Percentiles rank a stretch among this genome's conserved stretches.
Conservation (phyloP, 1,284 basidiomycete species). For the Omphalotus olearius region DNA sequence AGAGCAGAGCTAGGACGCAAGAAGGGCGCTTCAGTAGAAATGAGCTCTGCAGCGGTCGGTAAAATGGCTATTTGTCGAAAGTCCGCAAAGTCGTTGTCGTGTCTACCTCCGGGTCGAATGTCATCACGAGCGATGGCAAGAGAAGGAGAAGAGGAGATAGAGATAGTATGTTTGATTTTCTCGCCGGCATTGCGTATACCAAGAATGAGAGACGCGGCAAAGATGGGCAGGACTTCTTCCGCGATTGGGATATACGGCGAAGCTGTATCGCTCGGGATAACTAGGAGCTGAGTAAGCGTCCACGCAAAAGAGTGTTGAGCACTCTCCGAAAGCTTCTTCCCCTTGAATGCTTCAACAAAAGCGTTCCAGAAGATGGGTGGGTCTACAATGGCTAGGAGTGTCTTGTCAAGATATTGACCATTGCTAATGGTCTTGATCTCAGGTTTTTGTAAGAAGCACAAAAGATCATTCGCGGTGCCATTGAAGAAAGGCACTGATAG, state of each 20-base stretch:
- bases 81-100: slow-evolving; percentile 60
- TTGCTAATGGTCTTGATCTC: slow-evolving; percentile 32
- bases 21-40: slow-evolving; percentile 40
- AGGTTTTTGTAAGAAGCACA: slow-evolving; percentile 38
- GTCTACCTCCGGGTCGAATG: slow-evolving; percentile 51
- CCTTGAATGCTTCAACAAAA: slow-evolving; percentile 25
- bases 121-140: slow-evolving; percentile 19
- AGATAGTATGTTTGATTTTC: slow-evolving; percentile 36
- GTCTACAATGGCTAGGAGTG: slow-evolving; percentile 41
- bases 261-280: slow-evolving; percentile 30
- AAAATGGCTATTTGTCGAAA: slow-evolving; percentile 55
- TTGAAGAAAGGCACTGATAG: slow-evolving; percentile 40
- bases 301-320: slow-evolving; percentile 41
- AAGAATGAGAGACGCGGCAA: slow-evolving; percentile 31
- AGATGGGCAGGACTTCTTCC: slow-evolving; percentile 28
- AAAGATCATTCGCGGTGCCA: slow-evolving; percentile 30
- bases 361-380: slow-evolving; percentile 39
- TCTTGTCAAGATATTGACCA: slow-evolving; percentile 37
- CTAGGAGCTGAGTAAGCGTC: slow-evolving; percentile 47
- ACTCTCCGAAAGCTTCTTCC: slow-evolving; percentile 29
- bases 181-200: slow-evolving; percentile 31
- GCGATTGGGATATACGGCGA: slow-evolving; percentile 29
- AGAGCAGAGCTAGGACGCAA: slow-evolving; percentile 37
- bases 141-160: slow-evolving; percentile 19
- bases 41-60: slow-evolving; percentile 55